phyloP scores from a whole-genome alignment of 163 green algal species.

The Scenedesmus sp. region DNA sequence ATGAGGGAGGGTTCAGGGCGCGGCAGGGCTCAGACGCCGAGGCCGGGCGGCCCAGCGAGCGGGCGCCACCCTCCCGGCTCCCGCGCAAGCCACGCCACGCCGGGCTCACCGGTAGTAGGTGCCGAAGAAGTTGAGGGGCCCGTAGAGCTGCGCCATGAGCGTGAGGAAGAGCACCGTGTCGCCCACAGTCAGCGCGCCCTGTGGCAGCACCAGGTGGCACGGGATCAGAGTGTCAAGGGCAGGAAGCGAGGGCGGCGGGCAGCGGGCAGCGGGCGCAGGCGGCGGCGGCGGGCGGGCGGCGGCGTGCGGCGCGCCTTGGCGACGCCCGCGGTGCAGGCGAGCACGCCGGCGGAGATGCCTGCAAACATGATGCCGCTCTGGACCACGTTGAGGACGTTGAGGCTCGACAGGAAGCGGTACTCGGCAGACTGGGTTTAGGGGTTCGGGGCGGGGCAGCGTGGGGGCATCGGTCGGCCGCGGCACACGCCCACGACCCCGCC shows the following conservation, averaged over 20 bases:
- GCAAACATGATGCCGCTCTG: constrained; percentile 66
- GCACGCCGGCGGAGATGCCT: constrained; percentile 69
- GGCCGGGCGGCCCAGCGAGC: no score
- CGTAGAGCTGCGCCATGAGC: constrained; percentile 73
- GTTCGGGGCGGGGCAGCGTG: background rate
- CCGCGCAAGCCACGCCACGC: background rate
- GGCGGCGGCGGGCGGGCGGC: no score
- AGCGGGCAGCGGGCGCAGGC: no score
- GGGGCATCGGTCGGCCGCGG: no score
- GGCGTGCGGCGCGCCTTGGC: constrained; percentile 15
- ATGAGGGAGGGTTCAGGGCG: no score
- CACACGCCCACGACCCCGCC: no score
- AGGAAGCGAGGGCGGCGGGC: no score
- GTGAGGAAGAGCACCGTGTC: constrained; percentile 88
- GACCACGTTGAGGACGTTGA: constrained; percentile 50
- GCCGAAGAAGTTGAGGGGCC: constrained; percentile 70
- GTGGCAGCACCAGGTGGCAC: background rate
- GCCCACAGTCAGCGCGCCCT: constrained; percentile 60
- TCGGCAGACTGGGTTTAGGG: constrained; percentile 52
- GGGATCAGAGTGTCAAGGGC: no score
- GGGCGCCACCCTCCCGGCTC: no score
- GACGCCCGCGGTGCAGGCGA: constrained; percentile 75
- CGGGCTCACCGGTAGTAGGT: background rate
- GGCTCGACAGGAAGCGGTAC: constrained; percentile 56
- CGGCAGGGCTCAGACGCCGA: no score